Evolutionary conservation across 345 rosid species (phyloP), one percentile per base, ranked within the genome.

Genomic region (Corymbia maculata): DNA sequence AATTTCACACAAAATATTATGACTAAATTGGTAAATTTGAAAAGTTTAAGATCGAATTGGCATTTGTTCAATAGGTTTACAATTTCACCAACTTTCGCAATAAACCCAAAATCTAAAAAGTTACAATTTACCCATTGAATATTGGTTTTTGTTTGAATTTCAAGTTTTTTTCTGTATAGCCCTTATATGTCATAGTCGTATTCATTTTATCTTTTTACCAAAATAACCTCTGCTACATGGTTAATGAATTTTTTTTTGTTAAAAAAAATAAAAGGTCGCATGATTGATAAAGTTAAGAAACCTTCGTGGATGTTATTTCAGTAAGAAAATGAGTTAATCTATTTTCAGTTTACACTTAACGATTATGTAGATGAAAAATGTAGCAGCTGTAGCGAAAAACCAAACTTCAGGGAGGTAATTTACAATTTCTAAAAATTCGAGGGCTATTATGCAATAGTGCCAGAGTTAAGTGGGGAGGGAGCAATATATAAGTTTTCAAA

Each of bases 1-100:
- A 32, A 1, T 36, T 16, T 70, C 13, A 1, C 2, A 0, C 0
- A 75, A 1, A 9, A 13, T 28, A 0, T n/a, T n/a, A 64, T 2
- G 0, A n/a, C 10, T 64, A n/a, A n/a, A 0, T 64, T 30, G 15
- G 5, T 2, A 64, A 64, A 64, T n/a, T 64, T 0, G 9, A 64
- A 64, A 75, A 19, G 0, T 3, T 75, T 8, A 4, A 4, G 42
- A 36, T 4, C 42, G 4, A 36, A 36, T 36, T 36, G 42, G 4
- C 42, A 36, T 36, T 36, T 36, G 42, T 36, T 2, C 42, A 36
- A 36, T 36, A 36, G 42, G 42, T 36, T 36, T 36, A 36, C 42
- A 36, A 1, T 1, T 17, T 36, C 42, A 36, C 42, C 42, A 36
- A 36, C 42, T 36, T 36, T 36, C 3, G 42, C 42, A 2, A 36